Conservation (phyloP, 352 stramenopile species). For the Saprolegnia diclina region DNA sequence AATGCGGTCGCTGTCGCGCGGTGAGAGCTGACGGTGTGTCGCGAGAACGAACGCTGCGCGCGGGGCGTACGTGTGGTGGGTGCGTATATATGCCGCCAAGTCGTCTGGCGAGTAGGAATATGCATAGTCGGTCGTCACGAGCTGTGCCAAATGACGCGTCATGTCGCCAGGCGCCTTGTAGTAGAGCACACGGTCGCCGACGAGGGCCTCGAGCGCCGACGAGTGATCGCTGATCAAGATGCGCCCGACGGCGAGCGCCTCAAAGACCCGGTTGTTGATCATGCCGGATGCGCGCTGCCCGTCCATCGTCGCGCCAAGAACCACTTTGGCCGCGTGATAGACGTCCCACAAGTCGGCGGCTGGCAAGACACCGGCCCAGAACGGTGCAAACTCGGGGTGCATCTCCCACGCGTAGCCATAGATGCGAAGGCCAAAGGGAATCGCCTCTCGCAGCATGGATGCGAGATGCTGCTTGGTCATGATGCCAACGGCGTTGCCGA, state of each 20-base stretch:
- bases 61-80: constrained; percentile 32
- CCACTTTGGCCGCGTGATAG: constrained; percentile 29
- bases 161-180: constrained; percentile 30
- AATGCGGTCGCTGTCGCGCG: neutral
- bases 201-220: constrained; percentile 32
- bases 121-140: neutral
- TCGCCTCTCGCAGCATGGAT: constrained; percentile 31
- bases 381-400: constrained; percentile 23
- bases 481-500: constrained; percentile 31
- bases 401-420: constrained; percentile 32
- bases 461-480: constrained; percentile 32
- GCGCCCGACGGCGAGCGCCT: constrained; percentile 31
- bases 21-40: neutral
- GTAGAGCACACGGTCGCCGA: constrained; percentile 28
- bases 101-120: neutral
- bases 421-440: constrained; percentile 29
- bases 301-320: constrained; percentile 34
- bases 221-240: constrained; percentile 34
- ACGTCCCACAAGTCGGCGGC: constrained; percentile 25
- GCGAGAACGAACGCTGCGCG: constrained; percentile 4
- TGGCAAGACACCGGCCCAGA: constrained; percentile 29
- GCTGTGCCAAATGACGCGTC: constrained; percentile 22
- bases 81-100: constrained; percentile 18
- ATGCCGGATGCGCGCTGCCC: constrained; percentile 32
- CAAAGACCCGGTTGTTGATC: constrained; percentile 40